Percentiles rank a stretch among this genome's conserved stretches.
phyloP scores from a whole-genome alignment of 257 asterid species.

The Datura wrightii region DNA sequence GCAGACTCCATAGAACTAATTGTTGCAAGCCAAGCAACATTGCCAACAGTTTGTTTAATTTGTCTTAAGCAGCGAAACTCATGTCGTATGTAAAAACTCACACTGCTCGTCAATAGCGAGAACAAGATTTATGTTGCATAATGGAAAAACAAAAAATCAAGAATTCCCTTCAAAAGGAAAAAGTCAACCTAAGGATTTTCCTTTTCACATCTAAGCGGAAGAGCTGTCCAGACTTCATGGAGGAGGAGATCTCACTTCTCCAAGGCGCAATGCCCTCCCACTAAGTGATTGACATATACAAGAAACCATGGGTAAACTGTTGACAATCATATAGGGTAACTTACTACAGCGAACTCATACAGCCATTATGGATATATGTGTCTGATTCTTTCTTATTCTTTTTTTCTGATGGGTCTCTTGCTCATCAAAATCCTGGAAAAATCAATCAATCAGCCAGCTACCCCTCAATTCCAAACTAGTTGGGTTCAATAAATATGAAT shows the following conservation, averaged over 20 bases:
- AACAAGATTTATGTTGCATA: background rate
- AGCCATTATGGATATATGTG: background rate
- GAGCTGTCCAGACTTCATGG: slow-evolving; percentile 20
- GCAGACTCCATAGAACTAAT: background rate
- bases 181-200: background rate
- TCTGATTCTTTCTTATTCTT: background rate
- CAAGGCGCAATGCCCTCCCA: background rate
- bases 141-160: background rate
- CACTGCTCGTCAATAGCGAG: background rate
- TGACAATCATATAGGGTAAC: background rate
- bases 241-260: background rate
- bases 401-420: background rate
- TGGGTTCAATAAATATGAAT: background rate
- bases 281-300: background rate
- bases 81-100: background rate
- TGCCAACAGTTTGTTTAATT: background rate
- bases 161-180: background rate
- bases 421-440: background rate
- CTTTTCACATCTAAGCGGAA: background rate
- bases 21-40: slow-evolving; percentile 4
- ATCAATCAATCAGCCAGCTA: background rate
- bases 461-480: background rate
- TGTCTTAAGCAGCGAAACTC: background rate
- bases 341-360: background rate
- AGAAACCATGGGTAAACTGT: background rate